Evolutionary conservation across 1,284 basidiomycete genomes (phyloP), one percentile per base, ranked within the genome.

Genomic region (Fomitopsis pinicola): DNA sequence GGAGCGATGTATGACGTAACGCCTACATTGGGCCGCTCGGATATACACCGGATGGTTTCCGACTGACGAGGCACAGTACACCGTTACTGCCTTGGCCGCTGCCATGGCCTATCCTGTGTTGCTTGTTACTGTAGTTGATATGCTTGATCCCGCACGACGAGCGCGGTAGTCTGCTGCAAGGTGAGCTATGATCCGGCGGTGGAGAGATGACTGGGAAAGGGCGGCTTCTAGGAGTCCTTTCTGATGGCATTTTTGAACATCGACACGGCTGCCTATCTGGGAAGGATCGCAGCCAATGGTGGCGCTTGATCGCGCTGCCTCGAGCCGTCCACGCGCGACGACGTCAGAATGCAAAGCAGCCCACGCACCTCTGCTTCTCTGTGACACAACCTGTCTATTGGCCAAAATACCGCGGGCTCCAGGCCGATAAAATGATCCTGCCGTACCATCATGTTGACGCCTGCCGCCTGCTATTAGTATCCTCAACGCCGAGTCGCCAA

Each of bases 31-130:
- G 3, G 94, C 92, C n/a, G 92, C 91, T 14, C 79, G 73, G 22
- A 79, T 75, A 72, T 84, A 94, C 9, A 87, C 85, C 14, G 80
- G 75, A 48, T 82, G 76, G 26, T 76, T 83, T 26, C 93, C 92
- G 0, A 81, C 69, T 1, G 87, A 91, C 1, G 92, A 91, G 10
- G 83, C 93, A 70, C 92, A 95, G 71, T 89, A 93, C 1, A 93
- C 91, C 5, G 89, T 87, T 35, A 92, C 80, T 2, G 86, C 82
- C 56, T 33, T 54, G 35, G 19, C 9, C n/a, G 28, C 52, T n/a
- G 52, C 9, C 52, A 54, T 38, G 33, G 14, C 52, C n/a, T 40
- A 40, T 40, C 38, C 7, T 12, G 38, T 10, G 38, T 10, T 40
- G 9, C 48, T 4, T 3, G 28, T 19, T 45, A 5, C 48, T 50